Base-by-base conservation (phyloP, 495 filamentous ascomycete species). In the Penicillium soppii region DNA sequence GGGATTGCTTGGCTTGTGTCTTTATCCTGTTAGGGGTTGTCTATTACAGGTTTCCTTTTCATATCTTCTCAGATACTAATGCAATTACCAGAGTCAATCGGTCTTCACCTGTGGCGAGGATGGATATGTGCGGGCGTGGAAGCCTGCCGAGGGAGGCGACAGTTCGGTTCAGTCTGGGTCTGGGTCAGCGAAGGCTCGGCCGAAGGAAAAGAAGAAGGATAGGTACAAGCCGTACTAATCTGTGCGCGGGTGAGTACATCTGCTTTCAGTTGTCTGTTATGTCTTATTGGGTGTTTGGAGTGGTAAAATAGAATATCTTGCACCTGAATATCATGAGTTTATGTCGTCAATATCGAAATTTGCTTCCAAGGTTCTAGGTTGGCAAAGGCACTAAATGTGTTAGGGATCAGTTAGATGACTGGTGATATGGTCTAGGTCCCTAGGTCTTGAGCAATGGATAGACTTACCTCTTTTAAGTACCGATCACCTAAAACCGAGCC, bases 31-130 rank as follows among this genome's bases (percentile, higher is more conserved):
- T 7, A 43, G 35, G 21, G 33, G 4, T 45, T 36, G 8, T 23
- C 50, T 39, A 36, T 43, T 26, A 38, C 26, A 40, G 43, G 16
- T 2, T 20, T 5, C 30, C 5, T 1, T 49, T 20, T 19, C 8
- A 21, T 43, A 17, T 12, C 9, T 13, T 43, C 12, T 32, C 44
- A 23, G 23, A 47, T 19, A 47, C 7, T 37, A 17, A 6, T 3
- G 16, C 13, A 2, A 1, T 7, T 0, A 22, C n/a, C 48, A 90
- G 76, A 79, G 81, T 50, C 77, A 83, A 59, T 80, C 79, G 12
- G 81, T 92, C 8, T 86, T 89, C 58, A 92, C 88, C 7, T 82
- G 78, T 45, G 90, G 90, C 15, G 90, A 95, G 64, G 90, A 94
- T 66, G 87, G 90, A 2, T 75, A 79, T 46, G 76, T 95, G 17